Conservation (phyloP, 129 eudicot species). For the Ambrosia artemisiifolia region DNA sequence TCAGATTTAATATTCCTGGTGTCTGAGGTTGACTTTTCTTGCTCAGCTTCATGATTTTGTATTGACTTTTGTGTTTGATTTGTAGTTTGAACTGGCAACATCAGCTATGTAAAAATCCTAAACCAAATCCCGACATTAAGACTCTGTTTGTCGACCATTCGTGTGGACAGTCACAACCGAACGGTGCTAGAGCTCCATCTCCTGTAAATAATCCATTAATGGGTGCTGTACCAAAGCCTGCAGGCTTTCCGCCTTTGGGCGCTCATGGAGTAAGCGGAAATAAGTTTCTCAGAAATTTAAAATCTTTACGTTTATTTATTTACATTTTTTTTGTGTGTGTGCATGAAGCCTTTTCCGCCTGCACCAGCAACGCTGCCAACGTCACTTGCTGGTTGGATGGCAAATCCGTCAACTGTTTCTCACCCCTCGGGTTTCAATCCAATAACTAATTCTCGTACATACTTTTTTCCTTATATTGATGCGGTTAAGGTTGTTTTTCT, state of each 20-base stretch:
- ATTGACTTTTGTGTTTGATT: constrained; percentile 18
- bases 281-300: neutral
- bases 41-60: neutral
- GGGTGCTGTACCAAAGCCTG: constrained; percentile 75
- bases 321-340: neutral
- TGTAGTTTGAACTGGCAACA: constrained; percentile 90
- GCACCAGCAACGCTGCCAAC: constrained; percentile 69
- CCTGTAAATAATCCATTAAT: constrained; percentile 75
- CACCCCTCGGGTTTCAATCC: constrained; percentile 79
- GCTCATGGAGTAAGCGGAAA: constrained; percentile 76
- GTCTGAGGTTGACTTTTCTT: neutral
- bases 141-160: constrained; percentile 86
- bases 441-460: constrained; percentile 59
- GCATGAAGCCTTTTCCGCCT: constrained; percentile 77
- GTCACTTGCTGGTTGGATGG: constrained; percentile 87
- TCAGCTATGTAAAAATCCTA: constrained; percentile 81
- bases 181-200: constrained; percentile 85
- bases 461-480: neutral
- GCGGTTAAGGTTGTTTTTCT: neutral
- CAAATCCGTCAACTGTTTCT: constrained; percentile 69
- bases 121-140: constrained; percentile 85
- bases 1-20: neutral
- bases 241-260: constrained; percentile 73
- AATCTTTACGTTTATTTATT: neutral
- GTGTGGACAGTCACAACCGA: constrained; percentile 83